Evolutionary conservation across 225 moss, liverwort and hornwort genomes (phyloP).

Genomic region (Straminergon stramineum): DNA sequence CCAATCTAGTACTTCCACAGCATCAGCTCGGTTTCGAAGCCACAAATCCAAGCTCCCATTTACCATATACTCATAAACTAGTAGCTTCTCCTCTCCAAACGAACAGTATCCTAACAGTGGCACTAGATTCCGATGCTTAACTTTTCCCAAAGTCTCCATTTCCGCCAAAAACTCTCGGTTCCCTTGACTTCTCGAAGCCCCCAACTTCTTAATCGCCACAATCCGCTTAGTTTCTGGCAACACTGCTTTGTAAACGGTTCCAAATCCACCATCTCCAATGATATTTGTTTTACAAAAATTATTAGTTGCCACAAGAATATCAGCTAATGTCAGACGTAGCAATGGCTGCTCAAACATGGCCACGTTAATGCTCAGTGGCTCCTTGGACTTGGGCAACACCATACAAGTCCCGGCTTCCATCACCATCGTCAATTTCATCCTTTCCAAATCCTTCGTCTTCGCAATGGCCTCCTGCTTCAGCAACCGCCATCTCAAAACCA

Average conservation of each 20-base stretch:
- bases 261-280: slow-evolving; percentile 83
- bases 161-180: slow-evolving; percentile 79
- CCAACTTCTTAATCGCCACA: slow-evolving; percentile 80
- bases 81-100: slow-evolving; percentile 74
- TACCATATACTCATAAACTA: slow-evolving; percentile 87
- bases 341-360: slow-evolving; percentile 83
- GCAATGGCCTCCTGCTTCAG: slow-evolving; percentile 31
- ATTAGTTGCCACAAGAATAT: slow-evolving; percentile 69
- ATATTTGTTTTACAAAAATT: slow-evolving; percentile 87
- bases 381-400: slow-evolving; percentile 52
- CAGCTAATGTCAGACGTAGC: slow-evolving; percentile 61
- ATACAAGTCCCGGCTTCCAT: slow-evolving; percentile 56
- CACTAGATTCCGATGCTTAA: slow-evolving; percentile 69
- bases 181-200: slow-evolving; percentile 65
- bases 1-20: slow-evolving; percentile 71
- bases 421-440: slow-evolving; percentile 56
- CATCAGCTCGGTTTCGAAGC: slow-evolving; percentile 77
- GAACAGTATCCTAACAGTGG: slow-evolving; percentile 74
- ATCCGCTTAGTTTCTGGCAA: slow-evolving; percentile 56
- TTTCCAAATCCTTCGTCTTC: slow-evolving; percentile 48
- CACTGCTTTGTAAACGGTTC: slow-evolving; percentile 74
- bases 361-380: slow-evolving; percentile 79
- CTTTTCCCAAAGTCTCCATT: slow-evolving; percentile 88
- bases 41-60: slow-evolving; percentile 81
- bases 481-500: slow-evolving; percentile 45